Percentiles rank a stretch among this genome's conserved stretches.
Conservation (phyloP, 2,329 filamentous ascomycete species). For the Emergomyces pasteurianus region DNA sequence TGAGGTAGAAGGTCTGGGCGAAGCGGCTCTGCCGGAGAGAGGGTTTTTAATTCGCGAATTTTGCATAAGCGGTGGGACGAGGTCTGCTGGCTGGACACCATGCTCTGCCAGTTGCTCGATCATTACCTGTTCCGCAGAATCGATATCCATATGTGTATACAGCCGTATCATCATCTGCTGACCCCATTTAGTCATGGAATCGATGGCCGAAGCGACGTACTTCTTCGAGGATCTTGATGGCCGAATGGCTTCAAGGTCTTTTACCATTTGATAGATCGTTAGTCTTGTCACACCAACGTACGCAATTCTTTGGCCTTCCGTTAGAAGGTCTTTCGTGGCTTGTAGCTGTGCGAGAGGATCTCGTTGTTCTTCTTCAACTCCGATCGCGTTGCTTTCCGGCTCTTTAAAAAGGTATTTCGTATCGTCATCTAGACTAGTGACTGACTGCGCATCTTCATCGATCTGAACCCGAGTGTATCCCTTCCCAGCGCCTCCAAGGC, state of each 20-base stretch:
- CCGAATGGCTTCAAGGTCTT: conserved; percentile 50
- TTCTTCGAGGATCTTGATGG: conserved; percentile 58
- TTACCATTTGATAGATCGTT: conserved; percentile 65
- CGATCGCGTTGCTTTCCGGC: conserved; percentile 48
- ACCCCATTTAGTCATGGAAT: conserved; percentile 86
- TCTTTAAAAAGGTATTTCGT: conserved; percentile 92
- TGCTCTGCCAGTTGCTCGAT: conserved; percentile 93
- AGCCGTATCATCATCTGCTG: conserved; percentile 97
- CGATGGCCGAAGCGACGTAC: conserved; percentile 53
- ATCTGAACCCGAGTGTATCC: conserved; percentile 92
- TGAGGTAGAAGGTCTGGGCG: conserved; percentile 28
- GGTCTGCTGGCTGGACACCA: conserved; percentile 71
- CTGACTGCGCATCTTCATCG: conserved; percentile 87
- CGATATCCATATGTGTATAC: conserved; percentile 95
- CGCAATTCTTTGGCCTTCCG: conserved; percentile 87
- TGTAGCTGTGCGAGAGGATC: conserved; percentile 86
- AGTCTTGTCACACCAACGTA: conserved; percentile 86
- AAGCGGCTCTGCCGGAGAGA: conserved; percentile 46
- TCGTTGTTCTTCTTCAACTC: conserved; percentile 62
- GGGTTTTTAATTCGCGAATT: conserved; percentile 92
- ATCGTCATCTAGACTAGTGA: conserved; percentile 94
- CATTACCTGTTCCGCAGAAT: conserved; percentile 81
- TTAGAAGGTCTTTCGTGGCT: conserved; percentile 87
- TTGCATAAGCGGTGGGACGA: conserved; percentile 77
- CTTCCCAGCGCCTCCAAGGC: conserved; percentile 78